Base-by-base conservation (phyloP, 2,329 filamentous ascomycete species). In the Fusarium goolgardi region DNA sequence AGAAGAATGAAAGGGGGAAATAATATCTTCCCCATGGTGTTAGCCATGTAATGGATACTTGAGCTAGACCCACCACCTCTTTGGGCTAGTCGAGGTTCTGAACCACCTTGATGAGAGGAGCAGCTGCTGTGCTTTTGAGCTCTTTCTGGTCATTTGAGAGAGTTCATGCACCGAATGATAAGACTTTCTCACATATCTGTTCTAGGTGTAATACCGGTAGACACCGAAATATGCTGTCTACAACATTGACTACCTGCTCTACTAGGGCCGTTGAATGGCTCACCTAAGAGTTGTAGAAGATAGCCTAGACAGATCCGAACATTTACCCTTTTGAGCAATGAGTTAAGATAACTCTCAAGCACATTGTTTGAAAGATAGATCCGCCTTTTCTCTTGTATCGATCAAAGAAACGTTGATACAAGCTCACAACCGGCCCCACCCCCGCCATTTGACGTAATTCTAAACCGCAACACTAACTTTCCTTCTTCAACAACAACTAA, bases 391-490 rank as follows among this genome's bases (percentile, higher is more conserved):
- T 27, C 18, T 37, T 37, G 15, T 27, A 39, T 27, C 9, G 18
- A 27, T 15, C 21, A 27, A 16, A 34, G 13, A 16, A n/a, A 45
- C 13, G 25, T 50, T 50, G 32, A 23, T 35, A 50, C 21, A 52
- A 18, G n/a, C 34, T 52, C 20, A 16, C 25, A 39, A 25, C 16
- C 32, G 49, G 34, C 51, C 58, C 66, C 59, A 60, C 59, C 65
- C 63, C 64, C 62, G 27, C 66, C 57, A 59, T 63, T 69, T 69
- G 67, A 70, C 67, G 66, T 70, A 69, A 70, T 60, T 51, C 56
- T 40, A 32, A 59, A 49, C 43, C 35, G 37, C 39, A 58, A 21
- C 53, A 41, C 29, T 34, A 43, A 29, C 35, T 20, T 46, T 32
- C 27, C 44, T 41, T 31, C 29, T 50, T 23, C 32, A 27, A 53